Base-by-base conservation (phyloP, 306 rosid genomes). In the Medicago arabica region DNA sequence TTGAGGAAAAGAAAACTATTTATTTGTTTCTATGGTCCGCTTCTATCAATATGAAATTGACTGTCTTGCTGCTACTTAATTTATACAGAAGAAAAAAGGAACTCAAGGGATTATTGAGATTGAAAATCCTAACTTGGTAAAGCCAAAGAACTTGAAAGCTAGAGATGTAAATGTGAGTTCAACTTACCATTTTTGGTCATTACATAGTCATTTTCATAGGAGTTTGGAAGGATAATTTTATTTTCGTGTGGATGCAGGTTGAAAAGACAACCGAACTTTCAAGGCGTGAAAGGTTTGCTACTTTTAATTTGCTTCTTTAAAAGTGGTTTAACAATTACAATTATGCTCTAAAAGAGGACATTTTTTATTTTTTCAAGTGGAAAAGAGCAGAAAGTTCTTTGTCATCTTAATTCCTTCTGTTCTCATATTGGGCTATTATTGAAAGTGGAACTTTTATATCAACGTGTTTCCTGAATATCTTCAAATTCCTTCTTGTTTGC, bases 51-150 rank as follows among this genome's bases (percentile, higher is more conserved):
- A 70, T 60, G 44, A 68, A 61, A 13, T 44, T 73, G 10, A 70
- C 34, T 75, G 57, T 74, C 25, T 43, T 75, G 38, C 60, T 72
- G 38, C 55, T 36, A 25, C 71, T 67, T 83, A 68, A 79, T 80
- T 34, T 78, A 34, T 49, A 80, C 90, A 91, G 91, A 91, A 91
- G 84, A 84, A 78, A 71, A 94, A 94, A 83, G 97, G 96, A 41
- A 87, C 90, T 58, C 87, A 91, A 81, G 97, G 97, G 76, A 53
- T 94, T 23, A 90, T 94, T 80, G 93, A 91, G 85, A 90, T 94
- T 79, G 98, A 91, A 85, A 94, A 94, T 84, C 97, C 97, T 23
- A 94, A 94, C 85, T 85, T 94, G 87, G 96, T 78, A 19, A 91
- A 87, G 86, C 84, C 90, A 4, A 94, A 91, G 84, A 86, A 43